Conservation (phyloP, 1,284 basidiomycete species). For the Vanrija humicola region DNA sequence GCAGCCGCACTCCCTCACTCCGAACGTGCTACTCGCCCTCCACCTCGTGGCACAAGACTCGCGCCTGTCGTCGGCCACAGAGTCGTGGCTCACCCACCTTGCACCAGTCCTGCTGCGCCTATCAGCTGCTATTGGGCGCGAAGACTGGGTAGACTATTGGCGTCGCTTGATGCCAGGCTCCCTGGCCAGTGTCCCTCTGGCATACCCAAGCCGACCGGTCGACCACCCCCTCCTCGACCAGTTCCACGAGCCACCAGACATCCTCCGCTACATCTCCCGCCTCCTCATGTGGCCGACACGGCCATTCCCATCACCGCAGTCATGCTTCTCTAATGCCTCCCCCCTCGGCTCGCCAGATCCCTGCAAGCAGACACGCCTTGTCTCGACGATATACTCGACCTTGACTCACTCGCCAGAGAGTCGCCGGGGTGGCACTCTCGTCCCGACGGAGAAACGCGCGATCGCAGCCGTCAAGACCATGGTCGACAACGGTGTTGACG, state of each 20-base stretch:
- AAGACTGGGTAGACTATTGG: constrained; percentile 87
- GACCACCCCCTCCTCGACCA: constrained; percentile 30
- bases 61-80: constrained; percentile 45
- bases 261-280: constrained; percentile 43
- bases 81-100: constrained; percentile 59
- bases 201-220: background rate
- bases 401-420: constrained; percentile 46
- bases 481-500: constrained; percentile 55
- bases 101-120: constrained; percentile 64
- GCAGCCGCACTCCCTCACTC: background rate
- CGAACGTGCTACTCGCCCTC: constrained; percentile 57
- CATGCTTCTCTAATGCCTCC: constrained; percentile 54
- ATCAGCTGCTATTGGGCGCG: constrained; percentile 59
- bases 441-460: constrained; percentile 42
- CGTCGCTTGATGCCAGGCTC: constrained; percentile 65
- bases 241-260: constrained; percentile 46
- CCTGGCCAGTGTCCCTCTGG: background rate
- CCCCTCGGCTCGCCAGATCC: constrained; percentile 22
- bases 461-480: constrained; percentile 62
- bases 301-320: constrained; percentile 30
- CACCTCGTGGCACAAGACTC: constrained; percentile 68
- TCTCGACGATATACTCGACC: constrained; percentile 26
- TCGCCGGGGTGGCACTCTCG: background rate
- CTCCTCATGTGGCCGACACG: constrained; percentile 17
- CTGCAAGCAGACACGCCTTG: constrained; percentile 19